Percentiles rank a stretch among this genome's conserved stretches.
phyloP scores from a whole-genome alignment of 306 rosid species.

The Fagus crenata region DNA sequence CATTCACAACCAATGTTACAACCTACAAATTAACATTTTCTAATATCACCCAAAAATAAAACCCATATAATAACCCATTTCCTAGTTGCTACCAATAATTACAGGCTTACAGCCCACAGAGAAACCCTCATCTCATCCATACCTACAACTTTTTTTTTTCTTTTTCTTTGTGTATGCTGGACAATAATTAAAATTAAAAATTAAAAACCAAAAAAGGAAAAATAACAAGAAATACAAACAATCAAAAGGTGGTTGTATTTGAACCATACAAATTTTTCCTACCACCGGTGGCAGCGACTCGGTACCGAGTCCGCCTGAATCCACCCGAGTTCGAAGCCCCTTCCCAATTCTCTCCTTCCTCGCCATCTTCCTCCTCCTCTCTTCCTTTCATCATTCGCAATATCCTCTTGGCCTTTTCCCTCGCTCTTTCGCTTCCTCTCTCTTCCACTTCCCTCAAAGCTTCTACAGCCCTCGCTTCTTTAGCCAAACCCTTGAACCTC shows the following conservation, averaged over 20 bases:
- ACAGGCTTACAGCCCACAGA: neutral
- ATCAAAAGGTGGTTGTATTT: conserved; percentile 59
- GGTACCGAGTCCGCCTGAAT: conserved; percentile 37
- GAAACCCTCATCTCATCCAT: neutral
- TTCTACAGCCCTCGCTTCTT: conserved; percentile 73
- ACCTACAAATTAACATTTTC: neutral
- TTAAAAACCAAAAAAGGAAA: neutral
- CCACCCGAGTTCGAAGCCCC: conserved; percentile 33
- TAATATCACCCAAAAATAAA: neutral
- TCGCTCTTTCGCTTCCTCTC: conserved; percentile 76
- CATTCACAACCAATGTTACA: neutral
- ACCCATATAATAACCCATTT: neutral
- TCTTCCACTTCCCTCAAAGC: conserved; percentile 67
- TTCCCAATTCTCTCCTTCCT: conserved; percentile 24
- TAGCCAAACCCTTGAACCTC: conserved; percentile 86
- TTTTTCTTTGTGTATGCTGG: conserved; percentile 11
- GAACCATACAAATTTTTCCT: conserved; percentile 41
- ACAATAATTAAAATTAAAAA: conserved; percentile 27
- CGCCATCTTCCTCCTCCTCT: conserved; percentile 41
- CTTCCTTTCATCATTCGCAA: conserved; percentile 64
- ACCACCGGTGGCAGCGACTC: conserved; percentile 25
- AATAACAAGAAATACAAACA: neutral
- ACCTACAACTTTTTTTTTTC: conserved; percentile 9
- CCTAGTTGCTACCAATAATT: neutral
- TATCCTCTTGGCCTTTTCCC: conserved; percentile 73